phyloP scores from a whole-genome alignment of 208 protist species.

The Trypanosoma lewisi region DNA sequence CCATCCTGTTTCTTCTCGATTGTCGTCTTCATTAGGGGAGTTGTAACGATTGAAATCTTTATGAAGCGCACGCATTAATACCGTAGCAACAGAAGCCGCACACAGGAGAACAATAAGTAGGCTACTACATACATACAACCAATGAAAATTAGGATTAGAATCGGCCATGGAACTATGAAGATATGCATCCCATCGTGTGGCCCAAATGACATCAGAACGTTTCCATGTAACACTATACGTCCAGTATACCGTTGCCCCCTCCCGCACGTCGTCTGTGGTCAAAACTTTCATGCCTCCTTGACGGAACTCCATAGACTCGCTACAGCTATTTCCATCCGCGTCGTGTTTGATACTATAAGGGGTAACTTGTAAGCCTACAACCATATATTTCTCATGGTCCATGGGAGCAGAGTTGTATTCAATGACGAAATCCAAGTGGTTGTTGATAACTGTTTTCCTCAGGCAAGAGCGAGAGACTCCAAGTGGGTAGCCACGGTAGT shows the following conservation, averaged over 20 bases:
- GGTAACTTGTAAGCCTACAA: constrained; percentile 64
- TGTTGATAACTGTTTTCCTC: constrained; percentile 57
- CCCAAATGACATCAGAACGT: constrained; percentile 86
- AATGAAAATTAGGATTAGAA: constrained; percentile 78
- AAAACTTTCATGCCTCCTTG: constrained; percentile 6
- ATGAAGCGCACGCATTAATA: constrained; percentile 95
- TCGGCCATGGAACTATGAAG: constrained; percentile 79
- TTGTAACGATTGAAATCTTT: constrained; percentile 96
- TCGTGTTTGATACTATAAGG: constrained; percentile 43
- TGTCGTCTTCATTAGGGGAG: constrained; percentile 45
- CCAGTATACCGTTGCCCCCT: constrained; percentile 46
- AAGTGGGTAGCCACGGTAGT: constrained; percentile 71
- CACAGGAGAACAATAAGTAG: constrained; percentile 94
- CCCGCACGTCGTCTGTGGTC: constrained; percentile 30
- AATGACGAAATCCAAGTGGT: constrained; percentile 78
- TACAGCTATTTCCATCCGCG: constrained; percentile 22
- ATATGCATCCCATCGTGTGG: constrained; percentile 97
- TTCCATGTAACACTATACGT: constrained; percentile 88
- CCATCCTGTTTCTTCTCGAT: constrained; percentile 92
- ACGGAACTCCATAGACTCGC: neutral
- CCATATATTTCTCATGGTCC: constrained; percentile 43
- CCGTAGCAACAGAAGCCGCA: constrained; percentile 84
- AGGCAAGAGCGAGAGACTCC: constrained; percentile 48
- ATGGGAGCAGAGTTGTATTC: constrained; percentile 52
- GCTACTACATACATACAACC: constrained; percentile 96